Percentiles rank a stretch among this genome's conserved stretches.
Conservation (phyloP, 2,329 filamentous ascomycete genomes). For the Pseudogymnoascus sp. region DNA sequence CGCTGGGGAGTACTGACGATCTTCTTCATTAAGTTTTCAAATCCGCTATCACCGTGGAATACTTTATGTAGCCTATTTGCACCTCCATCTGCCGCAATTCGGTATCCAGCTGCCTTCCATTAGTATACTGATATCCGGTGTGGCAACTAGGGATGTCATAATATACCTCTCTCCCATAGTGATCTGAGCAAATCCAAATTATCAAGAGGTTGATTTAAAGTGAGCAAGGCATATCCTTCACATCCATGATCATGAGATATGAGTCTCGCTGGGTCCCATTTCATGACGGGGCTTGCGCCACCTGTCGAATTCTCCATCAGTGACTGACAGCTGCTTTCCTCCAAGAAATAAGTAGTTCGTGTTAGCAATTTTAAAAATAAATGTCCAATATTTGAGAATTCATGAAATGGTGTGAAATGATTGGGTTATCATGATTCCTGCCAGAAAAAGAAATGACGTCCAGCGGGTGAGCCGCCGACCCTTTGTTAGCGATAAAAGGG, state of each 20-base stretch:
- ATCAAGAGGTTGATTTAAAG: conserved; percentile 12
- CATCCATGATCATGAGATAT: neutral
- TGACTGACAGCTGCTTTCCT: neutral
- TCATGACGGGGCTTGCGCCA: neutral
- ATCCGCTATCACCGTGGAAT: conserved; percentile 10
- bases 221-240: conserved; percentile 9
- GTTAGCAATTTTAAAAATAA: neutral
- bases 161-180: conserved; percentile 12
- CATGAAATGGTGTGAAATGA: neutral
- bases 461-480: neutral
- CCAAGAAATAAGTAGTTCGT: neutral
- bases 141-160: conserved; percentile 6
- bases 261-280: conserved; percentile 1
- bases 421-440: neutral
- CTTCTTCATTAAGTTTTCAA: conserved; percentile 4
- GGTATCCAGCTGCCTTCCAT: conserved; percentile 46
- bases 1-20: neutral
- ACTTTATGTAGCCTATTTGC: conserved; percentile 52
- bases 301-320: neutral
- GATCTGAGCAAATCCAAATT: conserved; percentile 9
- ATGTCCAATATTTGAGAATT: neutral
- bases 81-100: conserved; percentile 83
- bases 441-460: conserved; percentile 6
- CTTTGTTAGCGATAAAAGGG: conserved; percentile 1
- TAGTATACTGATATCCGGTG: conserved; percentile 13